These are phyloP conservation scores for Candida insectorum DNA, from an alignment of 805 yeast species.

Conservation along the genomic window DNA sequence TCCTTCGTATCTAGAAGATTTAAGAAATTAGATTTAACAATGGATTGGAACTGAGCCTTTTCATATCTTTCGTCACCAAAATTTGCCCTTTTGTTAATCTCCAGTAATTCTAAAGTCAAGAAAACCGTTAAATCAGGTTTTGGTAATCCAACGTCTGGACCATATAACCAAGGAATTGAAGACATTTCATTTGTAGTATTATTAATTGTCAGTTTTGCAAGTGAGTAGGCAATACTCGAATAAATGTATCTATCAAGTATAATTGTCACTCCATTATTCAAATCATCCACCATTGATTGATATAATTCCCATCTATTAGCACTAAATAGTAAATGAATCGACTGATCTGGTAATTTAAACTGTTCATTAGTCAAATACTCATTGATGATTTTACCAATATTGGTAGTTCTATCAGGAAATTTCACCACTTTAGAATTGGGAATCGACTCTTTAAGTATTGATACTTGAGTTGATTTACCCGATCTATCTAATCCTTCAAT, in stretches of 20 bases:
- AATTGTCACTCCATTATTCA: slow-evolving; percentile 55
- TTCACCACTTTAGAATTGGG: slow-evolving; percentile 46
- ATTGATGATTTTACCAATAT: slow-evolving; percentile 76
- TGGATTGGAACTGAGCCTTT: slow-evolving; percentile 63
- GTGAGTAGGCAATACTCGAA: slow-evolving; percentile 89
- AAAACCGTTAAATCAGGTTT: slow-evolving; percentile 83
- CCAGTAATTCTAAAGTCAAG: slow-evolving; percentile 53
- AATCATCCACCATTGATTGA: slow-evolving; percentile 38
- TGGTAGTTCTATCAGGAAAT: slow-evolving; percentile 86
- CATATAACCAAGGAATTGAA: slow-evolving; percentile 70
- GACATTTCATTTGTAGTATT: slow-evolving; percentile 18
- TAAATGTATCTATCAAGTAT: slow-evolving; percentile 85
- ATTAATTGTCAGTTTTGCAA: slow-evolving; percentile 58
- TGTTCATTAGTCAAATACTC: slow-evolving; percentile 55
- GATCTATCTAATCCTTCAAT: slow-evolving; percentile 94
- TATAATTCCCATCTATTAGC: slow-evolving; percentile 93
- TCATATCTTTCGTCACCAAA: slow-evolving; percentile 97
- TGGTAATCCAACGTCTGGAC: slow-evolving; percentile 82
- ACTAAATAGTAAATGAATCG: slow-evolving; percentile 83
- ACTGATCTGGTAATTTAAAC: slow-evolving; percentile 61
- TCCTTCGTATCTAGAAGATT: slow-evolving; percentile 35
- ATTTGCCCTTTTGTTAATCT: slow-evolving; percentile 56
- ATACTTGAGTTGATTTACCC: slow-evolving; percentile 85
- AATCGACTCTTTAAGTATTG: slow-evolving; percentile 26
- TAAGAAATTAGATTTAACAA: slow-evolving; percentile 62